Percentiles rank a stretch among this genome's conserved stretches.
phyloP scores from a whole-genome alignment of 805 yeast species.

The Wickerhamomyces alni region DNA sequence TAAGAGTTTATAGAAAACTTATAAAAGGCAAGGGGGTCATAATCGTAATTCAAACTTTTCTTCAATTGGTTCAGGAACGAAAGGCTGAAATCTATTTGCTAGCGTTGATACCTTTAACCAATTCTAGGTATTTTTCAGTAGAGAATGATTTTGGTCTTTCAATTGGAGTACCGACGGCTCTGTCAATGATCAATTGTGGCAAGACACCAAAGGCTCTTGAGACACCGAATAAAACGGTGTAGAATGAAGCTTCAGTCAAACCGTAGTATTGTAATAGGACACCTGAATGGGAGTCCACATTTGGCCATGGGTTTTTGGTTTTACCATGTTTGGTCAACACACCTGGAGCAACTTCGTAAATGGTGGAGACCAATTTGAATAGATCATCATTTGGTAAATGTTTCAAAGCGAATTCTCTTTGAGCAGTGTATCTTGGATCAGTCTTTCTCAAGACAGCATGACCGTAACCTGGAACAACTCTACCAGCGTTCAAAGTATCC shows the following conservation, averaged over 20 bases:
- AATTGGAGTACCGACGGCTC: constrained; percentile 76
- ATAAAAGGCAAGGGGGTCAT: constrained; percentile 8
- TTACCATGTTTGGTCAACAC: constrained; percentile 81
- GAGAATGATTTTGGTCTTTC: constrained; percentile 94
- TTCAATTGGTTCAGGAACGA: not conserved
- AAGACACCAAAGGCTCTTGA: constrained; percentile 83
- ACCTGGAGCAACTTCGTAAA: constrained; percentile 78
- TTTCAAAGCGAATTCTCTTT: constrained; percentile 71
- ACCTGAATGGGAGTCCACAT: constrained; percentile 86
- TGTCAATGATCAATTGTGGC: constrained; percentile 79
- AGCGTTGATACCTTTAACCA: constrained; percentile 44
- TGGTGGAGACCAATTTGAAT: constrained; percentile 71
- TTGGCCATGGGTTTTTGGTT: constrained; percentile 93
- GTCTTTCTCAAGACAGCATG: constrained; percentile 86
- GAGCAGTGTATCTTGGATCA: constrained; percentile 84
- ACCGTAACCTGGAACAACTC: constrained; percentile 87
- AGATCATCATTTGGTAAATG: constrained; percentile 76
- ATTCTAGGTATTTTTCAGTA: constrained; percentile 84
- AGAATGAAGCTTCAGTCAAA: constrained; percentile 72
- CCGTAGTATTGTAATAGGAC: constrained; percentile 83
- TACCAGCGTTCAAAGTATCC: constrained; percentile 74
- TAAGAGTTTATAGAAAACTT: constrained; percentile 1
- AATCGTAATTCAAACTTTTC: constrained; percentile 4
- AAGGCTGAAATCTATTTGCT: constrained; percentile 12
- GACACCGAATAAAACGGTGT: constrained; percentile 83